Conservation (phyloP, 164 flowering plant species). For the Platanus orientalis region DNA sequence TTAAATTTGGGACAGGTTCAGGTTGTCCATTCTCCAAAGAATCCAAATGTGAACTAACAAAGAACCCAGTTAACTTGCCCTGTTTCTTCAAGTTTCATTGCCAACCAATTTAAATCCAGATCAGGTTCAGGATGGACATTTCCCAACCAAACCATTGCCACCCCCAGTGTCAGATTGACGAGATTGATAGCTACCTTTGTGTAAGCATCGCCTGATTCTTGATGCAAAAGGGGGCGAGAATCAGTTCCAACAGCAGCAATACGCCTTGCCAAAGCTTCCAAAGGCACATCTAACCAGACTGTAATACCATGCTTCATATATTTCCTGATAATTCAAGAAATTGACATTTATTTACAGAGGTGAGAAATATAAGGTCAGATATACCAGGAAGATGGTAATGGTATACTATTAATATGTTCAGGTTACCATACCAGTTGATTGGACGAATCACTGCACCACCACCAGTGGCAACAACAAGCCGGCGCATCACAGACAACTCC, state of each 20-base stretch:
- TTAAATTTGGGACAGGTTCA: too few relatives aligned
- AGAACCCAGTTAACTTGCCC: too few relatives aligned
- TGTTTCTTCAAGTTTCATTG: too few relatives aligned
- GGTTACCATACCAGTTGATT: conserved; percentile 57
- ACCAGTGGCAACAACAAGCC: conserved; percentile 85
- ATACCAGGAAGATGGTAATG: background rate
- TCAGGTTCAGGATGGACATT: too few relatives aligned
- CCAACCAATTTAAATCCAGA: too few relatives aligned
- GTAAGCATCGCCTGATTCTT: conserved; percentile 73
- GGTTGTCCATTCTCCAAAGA: too few relatives aligned
- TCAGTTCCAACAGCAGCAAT: conserved; percentile 80
- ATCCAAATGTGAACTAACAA: too few relatives aligned
- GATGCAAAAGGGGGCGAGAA: conserved; percentile 86
- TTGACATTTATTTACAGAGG: background rate
- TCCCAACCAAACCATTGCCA: too few relatives aligned
- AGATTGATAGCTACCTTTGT: conserved; percentile 40
- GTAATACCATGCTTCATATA: conserved; percentile 80
- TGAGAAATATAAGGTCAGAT: background rate
- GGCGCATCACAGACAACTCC: conserved; percentile 55
- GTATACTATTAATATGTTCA: background rate
- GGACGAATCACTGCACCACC: conserved; percentile 90
- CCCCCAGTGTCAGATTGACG: too few relatives aligned
- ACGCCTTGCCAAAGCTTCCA: conserved; percentile 79
- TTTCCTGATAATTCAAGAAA: conserved; percentile 45
- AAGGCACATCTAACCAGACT: conserved; percentile 91